Percentiles rank a stretch among this genome's conserved stretches.
Evolutionary conservation across 345 rosid species (phyloP).

Genomic region (Eutrema heterophyllum): DNA sequence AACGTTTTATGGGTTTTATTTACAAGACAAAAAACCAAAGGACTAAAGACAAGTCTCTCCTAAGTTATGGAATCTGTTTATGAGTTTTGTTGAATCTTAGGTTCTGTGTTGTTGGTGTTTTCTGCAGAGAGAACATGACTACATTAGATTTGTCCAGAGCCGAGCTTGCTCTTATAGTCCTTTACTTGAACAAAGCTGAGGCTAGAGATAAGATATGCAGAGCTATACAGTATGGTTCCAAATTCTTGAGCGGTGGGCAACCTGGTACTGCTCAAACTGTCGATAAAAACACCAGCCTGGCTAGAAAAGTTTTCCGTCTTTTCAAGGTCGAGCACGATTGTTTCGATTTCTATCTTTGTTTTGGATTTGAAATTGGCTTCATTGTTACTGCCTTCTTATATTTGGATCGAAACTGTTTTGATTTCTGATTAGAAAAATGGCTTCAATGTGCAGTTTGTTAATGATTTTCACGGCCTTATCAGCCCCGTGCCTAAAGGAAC

Average conservation of each 20-base stretch:
- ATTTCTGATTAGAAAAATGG: neutral
- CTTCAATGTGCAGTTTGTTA: conserved; percentile 60
- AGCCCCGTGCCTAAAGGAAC: conserved; percentile 90
- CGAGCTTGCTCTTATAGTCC: conserved; percentile 75
- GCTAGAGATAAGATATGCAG: conserved; percentile 99
- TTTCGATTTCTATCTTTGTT: neutral
- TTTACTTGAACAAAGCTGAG: conserved; percentile 94
- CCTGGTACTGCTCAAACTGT: conserved; percentile 95
- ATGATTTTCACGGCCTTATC: conserved; percentile 79
- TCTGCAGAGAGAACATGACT: conserved; percentile 51
- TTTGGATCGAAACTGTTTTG: conserved; percentile 5
- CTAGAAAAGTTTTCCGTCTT: conserved; percentile 96
- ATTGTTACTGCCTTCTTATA: neutral
- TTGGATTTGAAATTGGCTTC: neutral
- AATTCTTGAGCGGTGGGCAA: conserved; percentile 80
- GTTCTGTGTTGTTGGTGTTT: conserved; percentile 1
- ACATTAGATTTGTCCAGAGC: conserved; percentile 77
- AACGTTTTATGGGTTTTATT: neutral
- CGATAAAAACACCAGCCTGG: conserved; percentile 92
- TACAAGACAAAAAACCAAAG: neutral
- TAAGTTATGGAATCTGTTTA: neutral
- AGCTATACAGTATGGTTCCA: conserved; percentile 96
- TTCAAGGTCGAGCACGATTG: conserved; percentile 50
- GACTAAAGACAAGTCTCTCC: neutral
- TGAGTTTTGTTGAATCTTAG: conserved; percentile 6